Evolutionary conservation across 768 basidiomycete genomes (phyloP).

Genomic region (Daedaleopsis sinensis): DNA sequence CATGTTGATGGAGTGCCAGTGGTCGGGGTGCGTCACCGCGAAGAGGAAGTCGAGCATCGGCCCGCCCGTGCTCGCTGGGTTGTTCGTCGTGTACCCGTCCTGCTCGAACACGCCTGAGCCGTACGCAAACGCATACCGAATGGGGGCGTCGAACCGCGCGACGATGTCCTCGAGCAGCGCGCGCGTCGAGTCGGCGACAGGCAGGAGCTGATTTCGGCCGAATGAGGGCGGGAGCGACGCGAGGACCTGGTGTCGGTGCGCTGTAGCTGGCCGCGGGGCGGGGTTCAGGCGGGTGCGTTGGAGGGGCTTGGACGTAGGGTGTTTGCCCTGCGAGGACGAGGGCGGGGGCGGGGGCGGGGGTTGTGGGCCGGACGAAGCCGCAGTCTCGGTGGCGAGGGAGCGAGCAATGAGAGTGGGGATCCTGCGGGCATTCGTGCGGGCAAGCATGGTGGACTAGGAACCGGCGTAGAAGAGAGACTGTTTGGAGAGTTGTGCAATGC

Average conservation of each 20-base stretch:
- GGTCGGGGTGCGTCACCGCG: conserved; percentile 88
- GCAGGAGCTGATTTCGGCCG: conserved; percentile 80
- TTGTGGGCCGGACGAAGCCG: conserved; percentile 24
- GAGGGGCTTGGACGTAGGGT: conserved; percentile 33
- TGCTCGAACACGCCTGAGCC: conserved; percentile 97
- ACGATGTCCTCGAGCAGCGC: conserved; percentile 83
- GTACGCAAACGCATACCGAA: conserved; percentile 97
- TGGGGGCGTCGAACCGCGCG: conserved; percentile 81
- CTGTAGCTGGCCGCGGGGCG: conserved; percentile 40
- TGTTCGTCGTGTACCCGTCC: conserved; percentile 62
- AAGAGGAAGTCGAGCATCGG: conserved; percentile 98
- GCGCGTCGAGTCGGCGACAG: conserved; percentile 78
- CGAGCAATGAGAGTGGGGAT: conserved; percentile 26
- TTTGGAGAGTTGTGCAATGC: background rate
- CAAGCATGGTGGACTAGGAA: conserved; percentile 12
- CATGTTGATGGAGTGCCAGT: conserved; percentile 97
- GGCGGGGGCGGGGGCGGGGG: conserved; percentile 38
- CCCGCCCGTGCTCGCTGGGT: conserved; percentile 31
- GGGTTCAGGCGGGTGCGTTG: conserved; percentile 43
- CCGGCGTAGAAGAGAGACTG: background rate
- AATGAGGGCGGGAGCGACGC: conserved; percentile 69
- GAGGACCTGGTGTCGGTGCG: conserved; percentile 37
- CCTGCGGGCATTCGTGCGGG: conserved; percentile 20
- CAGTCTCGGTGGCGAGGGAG: conserved; percentile 31
- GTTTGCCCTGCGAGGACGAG: conserved; percentile 32